Evolutionary conservation across 1,284 basidiomycete species (phyloP).

Genomic region (Taiwanofungus camphoratus): DNA sequence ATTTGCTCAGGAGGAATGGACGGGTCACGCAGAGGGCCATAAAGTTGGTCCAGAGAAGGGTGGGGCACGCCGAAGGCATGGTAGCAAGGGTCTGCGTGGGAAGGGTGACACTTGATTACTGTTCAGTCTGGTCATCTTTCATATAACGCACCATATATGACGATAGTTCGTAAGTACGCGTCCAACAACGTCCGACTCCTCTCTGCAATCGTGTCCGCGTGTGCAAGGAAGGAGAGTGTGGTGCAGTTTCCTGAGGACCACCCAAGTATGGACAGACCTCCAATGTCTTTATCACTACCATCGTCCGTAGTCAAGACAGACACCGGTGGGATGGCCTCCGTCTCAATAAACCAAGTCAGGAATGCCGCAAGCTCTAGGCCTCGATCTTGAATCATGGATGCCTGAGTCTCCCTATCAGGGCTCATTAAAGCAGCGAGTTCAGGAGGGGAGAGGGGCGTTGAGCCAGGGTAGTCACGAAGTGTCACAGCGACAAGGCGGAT

Average conservation of each 20-base stretch:
- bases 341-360: slow-evolving; percentile 12
- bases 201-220: slow-evolving; percentile 6
- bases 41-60: slow-evolving; percentile 2
- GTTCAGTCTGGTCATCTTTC: not conserved
- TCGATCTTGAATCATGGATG: slow-evolving; percentile 4
- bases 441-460: slow-evolving; percentile 3
- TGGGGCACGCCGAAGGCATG: not conserved
- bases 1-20: not conserved
- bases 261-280: slow-evolving; percentile 12
- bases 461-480: slow-evolving; percentile 10
- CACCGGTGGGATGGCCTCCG: slow-evolving; percentile 9
- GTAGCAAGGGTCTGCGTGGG: slow-evolving; percentile 1
- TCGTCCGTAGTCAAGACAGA: not conserved
- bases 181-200: slow-evolving; percentile 5
- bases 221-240: slow-evolving; percentile 11
- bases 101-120: not conserved
- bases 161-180: slow-evolving; percentile 10
- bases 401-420: slow-evolving; percentile 3
- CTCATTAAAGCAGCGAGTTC: slow-evolving; percentile 5
- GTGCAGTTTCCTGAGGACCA: slow-evolving; percentile 14
- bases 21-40: slow-evolving; percentile 2
- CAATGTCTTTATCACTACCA: not conserved
- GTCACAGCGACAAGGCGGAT: slow-evolving; percentile 7
- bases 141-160: slow-evolving; percentile 13
- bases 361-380: slow-evolving; percentile 12